Conservation (phyloP, 495 filamentous ascomycete genomes). For the Rostrohypoxylon terebratum region DNA sequence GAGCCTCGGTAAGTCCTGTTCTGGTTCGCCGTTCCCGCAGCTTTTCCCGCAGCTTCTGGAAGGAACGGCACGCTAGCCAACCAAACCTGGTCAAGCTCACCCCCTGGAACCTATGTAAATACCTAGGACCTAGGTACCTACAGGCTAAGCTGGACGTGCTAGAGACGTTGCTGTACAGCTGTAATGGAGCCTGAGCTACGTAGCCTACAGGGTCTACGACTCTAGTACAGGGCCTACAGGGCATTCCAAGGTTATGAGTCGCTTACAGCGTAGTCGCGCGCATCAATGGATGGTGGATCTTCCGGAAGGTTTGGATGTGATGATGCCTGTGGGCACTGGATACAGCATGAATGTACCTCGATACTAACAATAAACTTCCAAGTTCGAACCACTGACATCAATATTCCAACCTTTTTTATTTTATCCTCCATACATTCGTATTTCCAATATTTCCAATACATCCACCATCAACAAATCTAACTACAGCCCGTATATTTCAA, state of each 20-base stretch:
- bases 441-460: background rate
- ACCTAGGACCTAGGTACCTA: too few relatives aligned
- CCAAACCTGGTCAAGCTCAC: conserved; percentile 3
- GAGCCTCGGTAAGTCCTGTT: conserved; percentile 42
- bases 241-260: conserved; percentile 1
- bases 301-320: too few relatives aligned
- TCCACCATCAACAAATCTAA: background rate
- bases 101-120: conserved; percentile 16
- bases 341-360: background rate
- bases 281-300: conserved; percentile 6
- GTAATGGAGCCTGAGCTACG: conserved; percentile 32
- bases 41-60: conserved; percentile 44
- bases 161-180: too few relatives aligned
- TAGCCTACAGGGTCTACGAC: conserved; percentile 32
- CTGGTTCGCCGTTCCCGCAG: conserved; percentile 22
- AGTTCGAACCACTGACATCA: conserved; percentile 33
- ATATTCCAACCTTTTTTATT: conserved; percentile 19
- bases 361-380: conserved; percentile 7
- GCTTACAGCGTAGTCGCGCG: background rate
- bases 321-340: conserved; percentile 4
- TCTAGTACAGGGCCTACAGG: too few relatives aligned
- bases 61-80: conserved; percentile 24
- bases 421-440: conserved; percentile 11
- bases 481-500: background rate
- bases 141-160: conserved; percentile 4